phyloP scores from a whole-genome alignment of 257 asterid species.

The Asclepias syriaca region DNA sequence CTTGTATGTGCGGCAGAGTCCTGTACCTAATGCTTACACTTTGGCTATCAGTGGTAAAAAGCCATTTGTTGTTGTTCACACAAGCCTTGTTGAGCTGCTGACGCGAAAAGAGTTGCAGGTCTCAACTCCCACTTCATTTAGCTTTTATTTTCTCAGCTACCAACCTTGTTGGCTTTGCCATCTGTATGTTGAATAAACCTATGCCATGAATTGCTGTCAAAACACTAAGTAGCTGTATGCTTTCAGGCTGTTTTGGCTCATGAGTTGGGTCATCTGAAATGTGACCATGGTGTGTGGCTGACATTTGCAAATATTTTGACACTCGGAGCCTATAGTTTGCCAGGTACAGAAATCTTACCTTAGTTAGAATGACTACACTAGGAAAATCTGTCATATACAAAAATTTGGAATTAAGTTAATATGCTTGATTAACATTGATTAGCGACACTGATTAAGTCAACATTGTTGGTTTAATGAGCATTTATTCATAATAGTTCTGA shows the following conservation, averaged over 20 bases:
- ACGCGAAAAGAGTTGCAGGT: conserved; percentile 90
- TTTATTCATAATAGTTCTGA: not conserved
- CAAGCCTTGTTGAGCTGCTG: conserved; percentile 90
- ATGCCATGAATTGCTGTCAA: not conserved
- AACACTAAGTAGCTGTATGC: conserved; percentile 5
- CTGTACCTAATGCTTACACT: conserved; percentile 90
- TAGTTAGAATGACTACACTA: not conserved
- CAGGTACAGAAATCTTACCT: conserved; percentile 39
- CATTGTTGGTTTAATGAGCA: no score
- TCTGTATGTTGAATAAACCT: not conserved
- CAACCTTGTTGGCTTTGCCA: not conserved
- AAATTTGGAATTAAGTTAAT: not conserved
- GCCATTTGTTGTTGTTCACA: conserved; percentile 91
- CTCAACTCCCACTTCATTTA: not conserved
- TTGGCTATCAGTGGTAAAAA: conserved; percentile 88
- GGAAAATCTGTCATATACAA: not conserved
- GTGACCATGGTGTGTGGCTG: conserved; percentile 96
- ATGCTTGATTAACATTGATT: not conserved
- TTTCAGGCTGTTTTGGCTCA: conserved; percentile 95
- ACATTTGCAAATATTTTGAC: conserved; percentile 86
- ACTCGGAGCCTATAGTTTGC: conserved; percentile 78
- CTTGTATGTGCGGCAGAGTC: conserved; percentile 86
- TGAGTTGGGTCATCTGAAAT: conserved; percentile 89
- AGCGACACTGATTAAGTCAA: not conserved
- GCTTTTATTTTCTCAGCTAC: not conserved